Conservation (phyloP, 176 grass and related monocot genomes). For the Lolium rigidum region DNA sequence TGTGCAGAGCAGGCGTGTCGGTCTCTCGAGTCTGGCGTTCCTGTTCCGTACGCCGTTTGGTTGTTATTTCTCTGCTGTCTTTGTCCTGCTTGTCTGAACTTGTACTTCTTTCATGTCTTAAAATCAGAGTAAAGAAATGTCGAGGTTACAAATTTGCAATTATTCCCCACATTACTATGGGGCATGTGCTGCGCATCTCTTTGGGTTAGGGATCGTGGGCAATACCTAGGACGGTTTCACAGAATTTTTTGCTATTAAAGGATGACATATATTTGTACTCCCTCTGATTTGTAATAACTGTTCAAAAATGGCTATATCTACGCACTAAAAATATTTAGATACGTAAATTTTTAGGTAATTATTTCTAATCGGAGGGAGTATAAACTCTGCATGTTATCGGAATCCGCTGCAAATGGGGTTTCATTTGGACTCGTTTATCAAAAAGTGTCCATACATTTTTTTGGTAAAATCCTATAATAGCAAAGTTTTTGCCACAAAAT, state of each 20-base stretch:
- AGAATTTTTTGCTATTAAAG: too few species aligned
- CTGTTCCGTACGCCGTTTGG: background rate
- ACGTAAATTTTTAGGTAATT: too few species aligned
- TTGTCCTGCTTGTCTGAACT: slow-evolving; percentile 8
- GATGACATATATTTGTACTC: too few species aligned
- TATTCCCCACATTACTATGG: too few species aligned
- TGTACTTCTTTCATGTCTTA: slow-evolving; percentile 26
- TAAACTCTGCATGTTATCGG: background rate
- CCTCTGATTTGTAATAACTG: too few species aligned
- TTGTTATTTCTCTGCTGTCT: slow-evolving; percentile 20
- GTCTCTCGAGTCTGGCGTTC: background rate
- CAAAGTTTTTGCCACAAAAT: background rate
- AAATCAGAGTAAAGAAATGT: slow-evolving; percentile 45
- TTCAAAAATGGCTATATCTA: too few species aligned
- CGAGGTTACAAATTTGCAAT: background rate
- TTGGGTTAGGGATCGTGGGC: too few species aligned
- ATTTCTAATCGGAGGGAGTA: background rate
- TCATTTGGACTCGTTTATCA: background rate
- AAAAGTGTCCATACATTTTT: background rate
- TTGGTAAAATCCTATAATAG: background rate
- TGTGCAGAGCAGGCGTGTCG: slow-evolving; percentile 9
- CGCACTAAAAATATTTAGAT: too few species aligned
- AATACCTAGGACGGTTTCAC: too few species aligned
- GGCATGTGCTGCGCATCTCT: background rate
- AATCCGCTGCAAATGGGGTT: background rate